phyloP scores from a whole-genome alignment of 208 protist species.

The Phytomonas sp. region DNA sequence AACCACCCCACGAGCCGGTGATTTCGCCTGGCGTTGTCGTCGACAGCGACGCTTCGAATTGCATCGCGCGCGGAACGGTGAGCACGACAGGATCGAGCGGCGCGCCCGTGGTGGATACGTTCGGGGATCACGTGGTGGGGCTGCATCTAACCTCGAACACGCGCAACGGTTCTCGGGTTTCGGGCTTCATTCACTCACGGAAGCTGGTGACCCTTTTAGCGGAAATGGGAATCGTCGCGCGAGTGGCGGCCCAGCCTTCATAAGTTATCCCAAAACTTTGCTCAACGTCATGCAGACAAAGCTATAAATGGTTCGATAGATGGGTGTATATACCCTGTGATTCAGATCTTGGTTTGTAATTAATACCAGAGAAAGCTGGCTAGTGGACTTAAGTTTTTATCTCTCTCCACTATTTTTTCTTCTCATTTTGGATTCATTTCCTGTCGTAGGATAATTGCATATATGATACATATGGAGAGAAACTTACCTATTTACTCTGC shows the following conservation, averaged over 20 bases:
- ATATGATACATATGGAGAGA: not conserved
- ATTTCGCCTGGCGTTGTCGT: conserved; percentile 74
- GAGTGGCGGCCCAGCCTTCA: not conserved
- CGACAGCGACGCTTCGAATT: conserved; percentile 37
- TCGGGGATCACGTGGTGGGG: conserved; percentile 70
- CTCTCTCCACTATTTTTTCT: no score
- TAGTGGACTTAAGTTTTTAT: no score
- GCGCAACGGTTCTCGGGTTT: conserved; percentile 65
- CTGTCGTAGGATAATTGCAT: not conserved
- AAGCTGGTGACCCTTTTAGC: conserved; percentile 59
- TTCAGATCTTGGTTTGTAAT: not conserved
- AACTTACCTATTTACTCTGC: not conserved
- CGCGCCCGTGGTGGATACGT: conserved; percentile 72
- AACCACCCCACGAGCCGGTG: conserved; percentile 66
- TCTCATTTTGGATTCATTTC: not conserved
- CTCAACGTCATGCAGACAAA: no score
- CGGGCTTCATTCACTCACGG: conserved; percentile 63
- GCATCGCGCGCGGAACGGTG: conserved; percentile 61
- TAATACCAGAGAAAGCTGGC: not conserved
- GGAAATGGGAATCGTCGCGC: conserved; percentile 45
- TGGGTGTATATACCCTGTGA: not conserved
- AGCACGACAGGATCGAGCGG: conserved; percentile 78
- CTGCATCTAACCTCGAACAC: conserved; percentile 82
- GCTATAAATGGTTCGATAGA: no score
- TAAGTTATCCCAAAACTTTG: no score